These are phyloP conservation scores for Globisporangium rhizosaccharum DNA, from an alignment of 352 stramenopile genomes.

Conservation along the genomic window DNA sequence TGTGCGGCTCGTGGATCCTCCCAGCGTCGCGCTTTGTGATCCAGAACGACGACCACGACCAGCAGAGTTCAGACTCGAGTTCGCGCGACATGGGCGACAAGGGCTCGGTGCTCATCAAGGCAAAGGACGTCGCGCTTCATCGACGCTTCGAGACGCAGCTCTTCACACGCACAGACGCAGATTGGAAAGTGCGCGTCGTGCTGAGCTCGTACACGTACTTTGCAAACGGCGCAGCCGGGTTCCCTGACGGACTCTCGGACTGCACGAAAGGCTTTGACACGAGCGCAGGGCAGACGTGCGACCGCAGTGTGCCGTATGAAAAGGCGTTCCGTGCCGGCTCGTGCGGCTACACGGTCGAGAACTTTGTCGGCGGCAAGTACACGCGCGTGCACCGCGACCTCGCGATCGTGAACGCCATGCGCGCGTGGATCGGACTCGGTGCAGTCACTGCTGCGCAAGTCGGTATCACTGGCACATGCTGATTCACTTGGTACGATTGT, in stretches of 20 bases:
- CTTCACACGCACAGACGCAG: constrained; percentile 43
- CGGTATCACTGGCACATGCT: constrained; percentile 34
- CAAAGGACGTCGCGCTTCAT: constrained; percentile 41
- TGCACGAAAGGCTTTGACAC: constrained; percentile 29
- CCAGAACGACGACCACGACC: constrained; percentile 76
- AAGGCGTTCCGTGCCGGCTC: constrained; percentile 44
- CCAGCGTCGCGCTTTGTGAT: constrained; percentile 56
- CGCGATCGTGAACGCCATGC: constrained; percentile 62
- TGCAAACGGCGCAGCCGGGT: constrained; percentile 37
- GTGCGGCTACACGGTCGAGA: constrained; percentile 53
- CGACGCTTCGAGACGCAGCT: constrained; percentile 54
- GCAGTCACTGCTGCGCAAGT: constrained; percentile 25
- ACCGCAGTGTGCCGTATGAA: constrained; percentile 35
- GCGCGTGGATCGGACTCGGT: constrained; percentile 37
- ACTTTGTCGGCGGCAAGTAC: constrained; percentile 47
- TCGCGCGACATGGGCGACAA: constrained; percentile 50
- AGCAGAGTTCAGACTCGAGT: constrained; percentile 41
- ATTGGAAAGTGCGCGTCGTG: constrained; percentile 68
- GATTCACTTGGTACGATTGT: constrained; percentile 1
- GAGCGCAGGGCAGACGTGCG: constrained; percentile 26
- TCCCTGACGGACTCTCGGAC: constrained; percentile 49
- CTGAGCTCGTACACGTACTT: constrained; percentile 65
- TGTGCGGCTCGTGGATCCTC: constrained; percentile 63
- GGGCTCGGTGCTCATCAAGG: constrained; percentile 52
- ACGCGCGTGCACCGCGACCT: constrained; percentile 64